Percentiles rank a stretch among this genome's conserved stretches.
Evolutionary conservation across 2,329 filamentous ascomycete genomes (phyloP).

Genomic region (Hymenoscyphus salicellus): DNA sequence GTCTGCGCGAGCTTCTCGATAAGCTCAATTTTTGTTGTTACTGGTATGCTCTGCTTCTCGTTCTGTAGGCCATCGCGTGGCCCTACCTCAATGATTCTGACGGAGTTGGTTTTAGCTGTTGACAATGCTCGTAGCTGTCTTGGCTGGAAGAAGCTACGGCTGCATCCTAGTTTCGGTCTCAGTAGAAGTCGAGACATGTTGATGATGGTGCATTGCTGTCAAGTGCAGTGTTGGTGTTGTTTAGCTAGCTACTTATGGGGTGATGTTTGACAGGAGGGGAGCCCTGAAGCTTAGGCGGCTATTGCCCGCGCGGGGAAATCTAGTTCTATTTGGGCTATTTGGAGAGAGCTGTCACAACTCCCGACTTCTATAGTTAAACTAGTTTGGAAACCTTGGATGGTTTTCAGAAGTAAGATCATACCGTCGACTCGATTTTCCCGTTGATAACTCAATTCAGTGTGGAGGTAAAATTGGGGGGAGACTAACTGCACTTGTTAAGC

Average conservation of each 20-base stretch:
- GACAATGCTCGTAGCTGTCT: constrained; percentile 25
- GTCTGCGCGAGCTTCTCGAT: constrained; percentile 67
- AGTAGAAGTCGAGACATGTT: constrained; percentile 10
- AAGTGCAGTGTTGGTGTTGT: not conserved
- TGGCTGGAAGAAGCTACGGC: constrained; percentile 8
- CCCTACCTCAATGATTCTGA: constrained; percentile 76
- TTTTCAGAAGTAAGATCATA: not conserved
- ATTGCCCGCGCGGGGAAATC: not conserved
- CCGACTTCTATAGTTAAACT: too few species aligned
- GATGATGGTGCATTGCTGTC: constrained; percentile 8
- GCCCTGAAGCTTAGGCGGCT: not conserved
- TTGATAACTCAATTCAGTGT: too few species aligned
- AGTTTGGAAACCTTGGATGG: too few species aligned
- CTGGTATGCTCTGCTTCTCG: constrained; percentile 68
- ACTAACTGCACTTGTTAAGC: not conserved
- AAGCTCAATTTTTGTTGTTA: constrained; percentile 72
- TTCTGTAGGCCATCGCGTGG: constrained; percentile 86
- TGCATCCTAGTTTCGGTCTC: constrained; percentile 10
- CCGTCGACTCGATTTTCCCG: too few species aligned
- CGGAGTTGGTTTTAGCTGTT: constrained; percentile 34
- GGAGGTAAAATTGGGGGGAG: not conserved
- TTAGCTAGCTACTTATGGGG: not conserved
- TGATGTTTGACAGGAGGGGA: constrained; percentile 3
- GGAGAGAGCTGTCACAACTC: too few species aligned
- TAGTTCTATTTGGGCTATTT: too few species aligned